Base-by-base conservation (phyloP, 2,329 filamentous ascomycete genomes). In the Nemania abortiva region DNA sequence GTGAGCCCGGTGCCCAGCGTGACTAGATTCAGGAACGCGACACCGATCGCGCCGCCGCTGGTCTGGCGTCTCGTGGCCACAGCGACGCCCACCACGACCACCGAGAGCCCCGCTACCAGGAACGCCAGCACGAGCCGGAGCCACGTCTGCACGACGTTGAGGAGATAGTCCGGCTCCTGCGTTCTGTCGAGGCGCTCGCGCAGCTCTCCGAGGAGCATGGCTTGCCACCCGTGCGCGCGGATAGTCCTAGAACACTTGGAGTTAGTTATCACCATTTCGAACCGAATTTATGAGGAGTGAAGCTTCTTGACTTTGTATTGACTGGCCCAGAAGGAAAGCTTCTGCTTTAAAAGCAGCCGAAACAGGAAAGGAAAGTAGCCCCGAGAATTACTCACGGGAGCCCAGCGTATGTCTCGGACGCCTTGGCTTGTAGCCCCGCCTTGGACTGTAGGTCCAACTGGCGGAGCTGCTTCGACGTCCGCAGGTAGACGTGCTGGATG, bases 71-170 rank as follows among this genome's bases (percentile, higher is more conserved):
- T 71, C 57, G 82, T 77, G 0, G 79, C 78, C 0, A 86, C 84
- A 2, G 85, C 81, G 0, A 84, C 76, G 24, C 81, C 79, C 22
- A 86, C 81, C 10, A 86, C 72, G 2, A 83, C 69, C 47, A 86
- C 77, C 0, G 84, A 84, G 31, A 88, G 78, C 2, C 77, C 81
- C 0, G 85, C 85, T 1, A 87, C 84, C 1, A 87, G 77, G 37
- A 88, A 74, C 62, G 88, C 83, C 6, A 89, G 67, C 0, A 86
- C 85, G 0, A 89, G 76, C 0, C 80, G 82, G 1, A 88, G 79
- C 86, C 86, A 88, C 47, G 84, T 78, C 65, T 89, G 87, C 9
- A 87, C 83, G 18, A 82, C 81, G 57, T 82, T 84, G 37, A 88
- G 80, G 2, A 87, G 80, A 70, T 88, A 89, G 39, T 83, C 84